Conservation (phyloP, 2,329 filamentous ascomycete genomes). For the Bertia moriformis region DNA sequence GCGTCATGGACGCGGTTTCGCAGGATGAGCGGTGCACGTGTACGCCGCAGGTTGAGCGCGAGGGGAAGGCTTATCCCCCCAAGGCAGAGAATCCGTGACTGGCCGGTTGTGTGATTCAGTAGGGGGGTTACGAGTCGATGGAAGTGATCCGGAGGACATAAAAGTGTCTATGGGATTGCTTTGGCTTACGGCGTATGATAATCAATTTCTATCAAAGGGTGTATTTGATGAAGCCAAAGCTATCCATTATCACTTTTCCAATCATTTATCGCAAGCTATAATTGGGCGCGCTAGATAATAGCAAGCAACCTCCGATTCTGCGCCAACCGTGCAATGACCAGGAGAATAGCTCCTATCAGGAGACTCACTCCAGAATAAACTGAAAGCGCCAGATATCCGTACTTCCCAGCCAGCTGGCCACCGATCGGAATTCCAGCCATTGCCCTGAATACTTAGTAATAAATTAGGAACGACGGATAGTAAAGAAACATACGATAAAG, state of each 20-base stretch:
- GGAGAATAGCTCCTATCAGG: conserved; percentile 12
- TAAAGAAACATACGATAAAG: conserved; percentile 23
- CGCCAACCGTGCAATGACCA: conserved; percentile 6
- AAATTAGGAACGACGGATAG: not conserved
- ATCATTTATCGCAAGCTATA: too few relatives aligned
- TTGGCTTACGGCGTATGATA: too few relatives aligned
- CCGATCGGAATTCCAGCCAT: conserved; percentile 25
- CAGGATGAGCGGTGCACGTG: conserved; percentile 49
- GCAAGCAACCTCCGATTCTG: not conserved
- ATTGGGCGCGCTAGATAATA: too few relatives aligned
- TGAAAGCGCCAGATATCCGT: conserved; percentile 23
- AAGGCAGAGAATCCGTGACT: not conserved
- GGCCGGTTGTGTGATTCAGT: not conserved
- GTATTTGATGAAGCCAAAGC: too few relatives aligned
- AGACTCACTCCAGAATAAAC: conserved; percentile 19
- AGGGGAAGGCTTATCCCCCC: conserved; percentile 28
- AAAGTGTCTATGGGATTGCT: too few relatives aligned
- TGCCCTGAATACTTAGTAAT: conserved; percentile 10
- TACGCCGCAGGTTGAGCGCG: conserved; percentile 43
- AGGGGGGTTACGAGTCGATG: too few relatives aligned
- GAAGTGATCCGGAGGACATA: too few relatives aligned
- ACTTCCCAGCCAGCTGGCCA: conserved; percentile 18
- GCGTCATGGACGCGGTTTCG: conserved; percentile 45
- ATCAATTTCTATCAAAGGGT: too few relatives aligned
- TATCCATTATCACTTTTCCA: too few relatives aligned